A percentile compares a stretch with the other conserved stretches of the same genome.
These are phyloP conservation scores for Zangia roseola DNA, from an alignment of 768 basidiomycete genomes.

Conservation along the genomic window DNA sequence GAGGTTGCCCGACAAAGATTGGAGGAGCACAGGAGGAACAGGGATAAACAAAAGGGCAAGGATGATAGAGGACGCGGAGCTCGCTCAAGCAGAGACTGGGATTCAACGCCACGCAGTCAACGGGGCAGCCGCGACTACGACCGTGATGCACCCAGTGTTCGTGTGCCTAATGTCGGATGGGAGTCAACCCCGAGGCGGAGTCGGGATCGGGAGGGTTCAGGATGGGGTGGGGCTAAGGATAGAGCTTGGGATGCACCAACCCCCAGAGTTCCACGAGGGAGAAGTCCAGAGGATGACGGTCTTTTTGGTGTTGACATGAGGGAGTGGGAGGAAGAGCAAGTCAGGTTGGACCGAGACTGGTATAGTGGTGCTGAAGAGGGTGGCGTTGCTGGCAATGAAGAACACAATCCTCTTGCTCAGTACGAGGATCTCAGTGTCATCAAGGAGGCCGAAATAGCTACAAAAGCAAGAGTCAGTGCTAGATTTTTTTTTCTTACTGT, in stretches of 20 bases:
- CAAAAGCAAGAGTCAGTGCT: constrained; percentile 64
- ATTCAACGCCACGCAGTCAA: constrained; percentile 62
- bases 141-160: constrained; percentile 75
- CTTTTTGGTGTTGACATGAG: constrained; percentile 67
- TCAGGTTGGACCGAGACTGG: constrained; percentile 92
- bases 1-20: constrained; percentile 67
- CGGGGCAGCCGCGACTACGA: constrained; percentile 38
- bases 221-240: constrained; percentile 58
- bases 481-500: background rate
- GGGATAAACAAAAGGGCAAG: constrained; percentile 68
- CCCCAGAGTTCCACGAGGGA: constrained; percentile 63
- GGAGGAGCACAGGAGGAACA: constrained; percentile 72
- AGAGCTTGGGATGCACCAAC: constrained; percentile 84
- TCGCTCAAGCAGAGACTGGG: constrained; percentile 44
- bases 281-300: constrained; percentile 68
- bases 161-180: constrained; percentile 92
- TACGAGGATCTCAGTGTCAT: constrained; percentile 80
- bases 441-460: constrained; percentile 74
- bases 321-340: constrained; percentile 98
- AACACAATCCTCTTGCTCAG: constrained; percentile 88
- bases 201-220: constrained; percentile 52
- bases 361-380: constrained; percentile 91
- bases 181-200: constrained; percentile 81
- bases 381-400: constrained; percentile 82
- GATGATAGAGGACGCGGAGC: constrained; percentile 53